Conservation (phyloP, 2,329 filamentous ascomycete species). For the Graphilbum fragrans region DNA sequence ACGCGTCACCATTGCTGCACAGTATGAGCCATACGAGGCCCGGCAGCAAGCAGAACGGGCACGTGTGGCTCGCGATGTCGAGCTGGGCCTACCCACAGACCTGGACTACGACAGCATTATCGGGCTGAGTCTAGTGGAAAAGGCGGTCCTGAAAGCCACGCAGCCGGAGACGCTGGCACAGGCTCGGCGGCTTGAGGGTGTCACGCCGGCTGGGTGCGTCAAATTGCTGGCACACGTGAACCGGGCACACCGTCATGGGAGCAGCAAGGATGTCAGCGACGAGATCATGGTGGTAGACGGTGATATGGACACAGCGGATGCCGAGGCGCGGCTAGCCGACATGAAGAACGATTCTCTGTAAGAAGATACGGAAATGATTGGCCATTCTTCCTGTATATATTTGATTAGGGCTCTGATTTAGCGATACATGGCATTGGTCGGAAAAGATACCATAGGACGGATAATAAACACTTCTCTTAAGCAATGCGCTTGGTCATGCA, state of each 20-base stretch:
- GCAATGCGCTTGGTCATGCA: too few species aligned
- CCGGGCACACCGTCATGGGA: constrained; percentile 15
- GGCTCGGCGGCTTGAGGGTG: constrained; percentile 75
- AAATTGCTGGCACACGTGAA: constrained; percentile 52
- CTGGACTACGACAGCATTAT: constrained; percentile 64
- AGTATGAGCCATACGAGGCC: constrained; percentile 76
- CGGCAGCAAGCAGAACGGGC: constrained; percentile 56
- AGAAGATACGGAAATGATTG: background rate
- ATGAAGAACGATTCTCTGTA: constrained; percentile 12
- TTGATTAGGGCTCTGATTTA: too few species aligned
- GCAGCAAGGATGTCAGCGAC: background rate
- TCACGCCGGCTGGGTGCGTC: constrained; percentile 49
- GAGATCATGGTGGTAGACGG: constrained; percentile 10
- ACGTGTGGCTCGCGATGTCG: constrained; percentile 65
- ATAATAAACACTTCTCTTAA: too few species aligned
- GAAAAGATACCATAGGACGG: too few species aligned
- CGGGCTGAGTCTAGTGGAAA: constrained; percentile 72
- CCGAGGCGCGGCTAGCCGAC: constrained; percentile 24
- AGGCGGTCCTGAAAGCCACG: constrained; percentile 53
- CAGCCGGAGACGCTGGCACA: constrained; percentile 79
- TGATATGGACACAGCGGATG: constrained; percentile 26
- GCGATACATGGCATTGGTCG: too few species aligned
- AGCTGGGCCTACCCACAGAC: constrained; percentile 55
- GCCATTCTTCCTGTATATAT: too few species aligned
- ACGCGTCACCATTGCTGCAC: constrained; percentile 68